phyloP scores from a whole-genome alignment of 1,139 yeast species.

The Scheffersomyces titani region DNA sequence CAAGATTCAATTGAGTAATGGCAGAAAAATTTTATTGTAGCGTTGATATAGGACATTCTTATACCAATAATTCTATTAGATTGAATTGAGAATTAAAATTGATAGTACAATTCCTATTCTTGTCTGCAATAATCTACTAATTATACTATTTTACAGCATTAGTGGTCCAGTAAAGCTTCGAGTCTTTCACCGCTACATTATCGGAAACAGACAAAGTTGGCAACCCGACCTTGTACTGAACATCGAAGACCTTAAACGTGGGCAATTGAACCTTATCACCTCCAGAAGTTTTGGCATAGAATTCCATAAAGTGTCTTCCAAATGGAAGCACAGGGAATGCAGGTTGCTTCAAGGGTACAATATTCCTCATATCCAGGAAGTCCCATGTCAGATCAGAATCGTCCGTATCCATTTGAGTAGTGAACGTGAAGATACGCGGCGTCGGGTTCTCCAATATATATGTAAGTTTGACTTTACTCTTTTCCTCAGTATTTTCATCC shows the following conservation, averaged over 20 bases:
- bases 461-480: conserved; percentile 27
- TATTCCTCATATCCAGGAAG: conserved; percentile 27
- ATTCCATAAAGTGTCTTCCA: conserved; percentile 47
- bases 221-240: conserved; percentile 66
- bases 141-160: no score
- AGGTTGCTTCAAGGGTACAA: conserved; percentile 27
- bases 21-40: not conserved
- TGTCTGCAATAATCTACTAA: no score
- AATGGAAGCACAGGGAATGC: conserved; percentile 64
- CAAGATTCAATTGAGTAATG: not conserved
- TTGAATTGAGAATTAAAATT: not conserved
- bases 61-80: no score
- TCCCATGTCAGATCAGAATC: conserved; percentile 26
- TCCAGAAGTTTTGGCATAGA: conserved; percentile 28
- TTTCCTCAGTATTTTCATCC: conserved; percentile 13
- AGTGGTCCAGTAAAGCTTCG: conserved; percentile 7
- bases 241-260: conserved; percentile 58
- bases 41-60: not conserved
- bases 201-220: conserved; percentile 50
- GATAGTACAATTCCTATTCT: not conserved
- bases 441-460: conserved; percentile 77
- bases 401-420: conserved; percentile 40
- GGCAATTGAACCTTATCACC: conserved; percentile 48
- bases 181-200: conserved; percentile 17
- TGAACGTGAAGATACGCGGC: conserved; percentile 62